phyloP scores from a whole-genome alignment of 352 stramenopile genomes.

The Phytophthora quininea region DNA sequence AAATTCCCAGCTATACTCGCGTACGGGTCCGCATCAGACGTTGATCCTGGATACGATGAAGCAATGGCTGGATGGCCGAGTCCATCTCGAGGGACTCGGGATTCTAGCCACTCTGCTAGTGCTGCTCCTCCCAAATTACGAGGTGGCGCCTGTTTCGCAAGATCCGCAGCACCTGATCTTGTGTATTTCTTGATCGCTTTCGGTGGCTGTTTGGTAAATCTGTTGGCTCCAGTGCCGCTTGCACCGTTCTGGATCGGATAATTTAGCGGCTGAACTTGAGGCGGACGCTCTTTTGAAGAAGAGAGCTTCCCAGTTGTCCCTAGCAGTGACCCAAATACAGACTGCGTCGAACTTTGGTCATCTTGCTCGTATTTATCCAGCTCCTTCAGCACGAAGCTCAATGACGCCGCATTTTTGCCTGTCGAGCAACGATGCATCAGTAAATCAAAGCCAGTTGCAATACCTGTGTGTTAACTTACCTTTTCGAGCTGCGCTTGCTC shows the following conservation, averaged over 20 bases:
- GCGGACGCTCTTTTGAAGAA: conserved; percentile 18
- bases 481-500: conserved; percentile 60
- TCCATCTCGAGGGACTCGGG: conserved; percentile 43
- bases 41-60: conserved; percentile 12
- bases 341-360: conserved; percentile 23
- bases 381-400: conserved; percentile 63
- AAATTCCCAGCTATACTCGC: conserved; percentile 54
- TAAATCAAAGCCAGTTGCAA: not conserved
- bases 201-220: conserved; percentile 10
- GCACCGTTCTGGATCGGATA: conserved; percentile 19
- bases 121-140: conserved; percentile 29
- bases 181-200: conserved; percentile 16
- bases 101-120: conserved; percentile 58
- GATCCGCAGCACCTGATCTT: not conserved
- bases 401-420: conserved; percentile 44
- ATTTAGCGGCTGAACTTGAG: conserved; percentile 20
- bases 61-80: conserved; percentile 51
- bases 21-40: conserved; percentile 15
- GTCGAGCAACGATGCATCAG: conserved; percentile 10
- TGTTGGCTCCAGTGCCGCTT: not conserved
- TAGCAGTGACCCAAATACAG: conserved; percentile 36
- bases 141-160: conserved; percentile 19
- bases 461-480: conserved; percentile 26
- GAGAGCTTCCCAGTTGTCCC: conserved; percentile 21
- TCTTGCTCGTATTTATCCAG: conserved; percentile 69